Base-by-base conservation (phyloP, 1,284 basidiomycete genomes). In the Malassezia arunalokei region DNA sequence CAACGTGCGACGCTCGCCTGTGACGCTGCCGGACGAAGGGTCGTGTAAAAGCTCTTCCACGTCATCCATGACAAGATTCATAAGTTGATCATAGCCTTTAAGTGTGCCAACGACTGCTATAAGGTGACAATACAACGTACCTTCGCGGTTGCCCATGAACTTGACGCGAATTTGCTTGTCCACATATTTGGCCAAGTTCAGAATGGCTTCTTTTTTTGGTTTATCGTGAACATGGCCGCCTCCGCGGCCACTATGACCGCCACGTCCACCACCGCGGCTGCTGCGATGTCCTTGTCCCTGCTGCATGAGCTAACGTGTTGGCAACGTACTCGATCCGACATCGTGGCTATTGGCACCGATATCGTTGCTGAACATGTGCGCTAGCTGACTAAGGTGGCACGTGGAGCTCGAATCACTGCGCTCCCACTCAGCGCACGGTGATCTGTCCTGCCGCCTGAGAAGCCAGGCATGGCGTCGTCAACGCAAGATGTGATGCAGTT, bases 21-120 rank as follows among this genome's bases (percentile, higher is more conserved):
- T 68, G 2, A 57, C 47, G 11, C 67, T 51, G 2, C 66, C 67
- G 7, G 51, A 55, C 39, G 57, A 60, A 1, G 65, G 61, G 27
- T 71, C 66, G 11, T 63, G 47, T 7, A 87, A 51, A 24, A 81
- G 77, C 73, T 91, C 89, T 64, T 83, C 79, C 5, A 91, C 87
- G 51, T 90, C 84, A 74, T 91, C 89, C 50, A 92, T 80, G 44
- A 92, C 92, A 51, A 98, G 82, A 75, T 98, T 98, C 65, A 98
- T 81, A 40, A 98, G 79, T 68, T 96, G 91, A 76, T 98, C 94
- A 70, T 84, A 96, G 11, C 92, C 92, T 76, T 98, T 98, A 59
- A 98, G 76, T 11, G 85, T 79, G 8, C 92, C 92, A 14, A 83
- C 85, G 41, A 96, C 94, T 27, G 33, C 33, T 11, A 17, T 8